Percentiles rank a stretch among this genome's conserved stretches.
Conservation (phyloP, 2,329 filamentous ascomycete genomes). For the Anthostomella pinea region DNA sequence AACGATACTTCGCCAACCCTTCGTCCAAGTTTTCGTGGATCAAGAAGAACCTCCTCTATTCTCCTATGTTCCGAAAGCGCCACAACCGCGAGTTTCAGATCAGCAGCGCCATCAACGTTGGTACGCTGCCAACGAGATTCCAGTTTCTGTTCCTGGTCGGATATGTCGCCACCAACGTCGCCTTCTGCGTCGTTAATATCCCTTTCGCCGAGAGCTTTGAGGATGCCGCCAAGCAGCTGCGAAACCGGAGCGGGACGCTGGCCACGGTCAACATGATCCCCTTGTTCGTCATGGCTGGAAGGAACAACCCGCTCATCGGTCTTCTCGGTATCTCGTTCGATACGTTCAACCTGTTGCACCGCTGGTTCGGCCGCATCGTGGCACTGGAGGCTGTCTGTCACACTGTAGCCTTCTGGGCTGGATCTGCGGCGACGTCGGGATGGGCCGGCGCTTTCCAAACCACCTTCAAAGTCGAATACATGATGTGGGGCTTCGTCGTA, state of each 20-base stretch:
- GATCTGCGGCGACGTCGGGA: slow-evolving; percentile 38
- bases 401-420: slow-evolving; percentile 56
- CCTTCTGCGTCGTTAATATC: slow-evolving; percentile 70
- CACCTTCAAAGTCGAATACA: slow-evolving; percentile 41
- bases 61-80: slow-evolving; percentile 69
- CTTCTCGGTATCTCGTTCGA: slow-evolving; percentile 75
- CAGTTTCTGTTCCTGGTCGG: slow-evolving; percentile 66
- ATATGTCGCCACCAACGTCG: slow-evolving; percentile 71
- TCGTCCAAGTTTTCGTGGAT: slow-evolving; percentile 54
- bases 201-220: slow-evolving; percentile 50
- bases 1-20: slow-evolving; percentile 72
- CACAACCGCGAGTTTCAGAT: slow-evolving; percentile 75
- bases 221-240: slow-evolving; percentile 48
- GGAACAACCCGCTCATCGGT: slow-evolving; percentile 75
- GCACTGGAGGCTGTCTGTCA: slow-evolving; percentile 67
- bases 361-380: slow-evolving; percentile 77
- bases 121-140: slow-evolving; percentile 76
- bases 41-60: slow-evolving; percentile 65
- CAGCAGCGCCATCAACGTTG: slow-evolving; percentile 65
- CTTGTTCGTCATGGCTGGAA: slow-evolving; percentile 68
- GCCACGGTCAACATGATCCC: slow-evolving; percentile 75
- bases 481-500: slow-evolving; percentile 64
- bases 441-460: slow-evolving; percentile 45
- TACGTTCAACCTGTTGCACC: slow-evolving; percentile 77
- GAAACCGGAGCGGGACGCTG: slow-evolving; percentile 69